These are phyloP conservation scores for Omphalotus guepiniiformis DNA, from an alignment of 768 basidiomycete genomes.

Conservation along the genomic window DNA sequence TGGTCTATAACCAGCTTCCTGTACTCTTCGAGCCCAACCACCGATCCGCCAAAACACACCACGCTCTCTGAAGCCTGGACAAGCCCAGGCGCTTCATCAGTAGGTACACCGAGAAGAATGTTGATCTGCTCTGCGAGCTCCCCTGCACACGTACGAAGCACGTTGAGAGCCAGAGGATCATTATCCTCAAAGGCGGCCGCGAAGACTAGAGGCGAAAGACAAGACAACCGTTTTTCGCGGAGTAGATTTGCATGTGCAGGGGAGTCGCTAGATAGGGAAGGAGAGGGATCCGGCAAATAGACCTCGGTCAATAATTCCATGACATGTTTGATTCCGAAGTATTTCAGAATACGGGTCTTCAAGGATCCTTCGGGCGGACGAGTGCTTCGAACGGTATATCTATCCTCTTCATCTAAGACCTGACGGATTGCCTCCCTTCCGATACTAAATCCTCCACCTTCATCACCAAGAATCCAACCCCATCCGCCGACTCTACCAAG, in stretches of 20 bases:
- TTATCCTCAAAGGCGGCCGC: conserved; percentile 64
- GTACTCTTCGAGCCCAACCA: conserved; percentile 62
- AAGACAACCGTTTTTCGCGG: conserved; percentile 72
- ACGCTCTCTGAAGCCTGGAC: conserved; percentile 55
- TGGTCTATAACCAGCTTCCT: conserved; percentile 51
- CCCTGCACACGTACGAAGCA: conserved; percentile 49
- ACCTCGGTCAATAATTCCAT: conserved; percentile 64
- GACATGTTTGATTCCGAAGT: conserved; percentile 52
- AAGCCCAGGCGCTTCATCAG: conserved; percentile 23
- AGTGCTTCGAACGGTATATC: conserved; percentile 34
- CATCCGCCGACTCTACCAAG: conserved; percentile 73
- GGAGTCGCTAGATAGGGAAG: conserved; percentile 18
- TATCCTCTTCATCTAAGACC: conserved; percentile 54
- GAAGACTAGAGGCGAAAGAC: conserved; percentile 75
- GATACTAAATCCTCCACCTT: conserved; percentile 78
- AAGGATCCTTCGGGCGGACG: conserved; percentile 34
- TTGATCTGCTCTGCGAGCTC: conserved; percentile 58
- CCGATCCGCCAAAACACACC: conserved; percentile 76
- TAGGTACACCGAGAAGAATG: conserved; percentile 42
- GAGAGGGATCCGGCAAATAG: conserved; percentile 55
- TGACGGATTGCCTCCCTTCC: conserved; percentile 73
- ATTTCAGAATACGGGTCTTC: conserved; percentile 42
- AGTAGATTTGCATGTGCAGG: conserved; percentile 30
- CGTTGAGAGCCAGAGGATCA: conserved; percentile 60
- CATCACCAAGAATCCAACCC: conserved; percentile 85